Conservation (phyloP, 2,329 filamentous ascomycete genomes). For the Epichloe sibirici region DNA sequence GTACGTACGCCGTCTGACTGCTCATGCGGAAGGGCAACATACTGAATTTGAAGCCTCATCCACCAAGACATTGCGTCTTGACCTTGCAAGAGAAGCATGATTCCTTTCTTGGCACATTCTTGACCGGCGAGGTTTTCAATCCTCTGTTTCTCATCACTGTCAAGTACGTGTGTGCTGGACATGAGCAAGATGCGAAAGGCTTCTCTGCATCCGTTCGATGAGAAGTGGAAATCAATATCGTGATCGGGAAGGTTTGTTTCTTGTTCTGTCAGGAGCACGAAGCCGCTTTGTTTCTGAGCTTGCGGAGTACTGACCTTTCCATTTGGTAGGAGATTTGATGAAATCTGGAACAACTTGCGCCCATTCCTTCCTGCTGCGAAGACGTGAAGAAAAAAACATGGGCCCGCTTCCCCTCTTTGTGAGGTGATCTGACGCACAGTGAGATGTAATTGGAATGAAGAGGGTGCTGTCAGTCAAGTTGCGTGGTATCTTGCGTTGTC, state of each 20-base stretch:
- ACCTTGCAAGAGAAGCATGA: slow-evolving; percentile 31
- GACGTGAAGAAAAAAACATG: slow-evolving; percentile 28
- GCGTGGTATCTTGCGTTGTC: background rate
- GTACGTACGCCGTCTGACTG: background rate
- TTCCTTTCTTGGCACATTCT: slow-evolving; percentile 25
- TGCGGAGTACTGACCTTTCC: slow-evolving; percentile 14
- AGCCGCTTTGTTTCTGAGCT: background rate
- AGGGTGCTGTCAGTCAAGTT: background rate
- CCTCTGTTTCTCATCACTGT: slow-evolving; percentile 17
- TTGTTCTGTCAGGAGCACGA: slow-evolving; percentile 12
- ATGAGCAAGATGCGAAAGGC: slow-evolving; percentile 29
- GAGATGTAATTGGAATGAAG: background rate
- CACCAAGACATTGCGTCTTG: slow-evolving; percentile 21
- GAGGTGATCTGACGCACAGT: background rate
- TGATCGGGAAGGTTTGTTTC: slow-evolving; percentile 30
- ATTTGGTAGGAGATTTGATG: slow-evolving; percentile 7
- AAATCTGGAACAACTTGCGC: slow-evolving; percentile 18
- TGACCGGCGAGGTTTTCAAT: slow-evolving; percentile 28
- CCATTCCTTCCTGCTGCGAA: slow-evolving; percentile 27
- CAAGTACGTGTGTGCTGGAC: slow-evolving; percentile 23
- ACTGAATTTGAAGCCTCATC: slow-evolving; percentile 34
- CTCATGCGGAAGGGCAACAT: slow-evolving; percentile 7
- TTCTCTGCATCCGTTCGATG: background rate
- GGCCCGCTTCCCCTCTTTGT: background rate
- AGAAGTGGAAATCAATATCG: slow-evolving; percentile 31